A percentile compares a stretch with the other conserved stretches of the same genome.
phyloP scores from a whole-genome alignment of 768 basidiomycete genomes.

The Kwoniella pini region DNA sequence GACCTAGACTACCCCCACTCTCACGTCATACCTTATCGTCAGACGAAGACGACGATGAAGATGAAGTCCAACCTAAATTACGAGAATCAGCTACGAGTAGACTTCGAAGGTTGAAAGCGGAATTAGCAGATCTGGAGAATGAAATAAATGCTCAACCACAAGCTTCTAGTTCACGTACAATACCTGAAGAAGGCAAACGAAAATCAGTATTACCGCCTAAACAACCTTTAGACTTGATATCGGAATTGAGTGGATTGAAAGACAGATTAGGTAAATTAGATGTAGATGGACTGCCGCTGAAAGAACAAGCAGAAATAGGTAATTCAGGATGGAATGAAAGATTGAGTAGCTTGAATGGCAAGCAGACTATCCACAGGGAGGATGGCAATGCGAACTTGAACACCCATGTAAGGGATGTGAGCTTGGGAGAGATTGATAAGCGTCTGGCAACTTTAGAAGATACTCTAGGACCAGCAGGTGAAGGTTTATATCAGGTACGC shows the following conservation, averaged over 20 bases:
- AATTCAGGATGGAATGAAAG: conserved; percentile 9
- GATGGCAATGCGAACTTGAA: background rate
- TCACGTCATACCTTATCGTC: conserved; percentile 28
- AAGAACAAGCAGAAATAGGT: background rate
- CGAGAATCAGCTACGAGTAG: conserved; percentile 54
- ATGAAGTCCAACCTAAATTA: background rate
- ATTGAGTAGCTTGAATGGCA: background rate
- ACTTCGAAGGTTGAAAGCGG: conserved; percentile 65
- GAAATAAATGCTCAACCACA: conserved; percentile 14
- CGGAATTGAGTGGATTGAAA: conserved; percentile 25
- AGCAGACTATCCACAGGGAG: background rate
- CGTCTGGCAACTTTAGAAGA: conserved; percentile 82
- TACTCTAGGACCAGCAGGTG: conserved; percentile 75
- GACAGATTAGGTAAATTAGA: conserved; percentile 32
- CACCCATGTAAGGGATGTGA: conserved; percentile 19
- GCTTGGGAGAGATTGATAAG: conserved; percentile 73
- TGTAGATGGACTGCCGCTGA: conserved; percentile 2
- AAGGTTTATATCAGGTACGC: conserved; percentile 77
- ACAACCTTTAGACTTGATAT: conserved; percentile 30
- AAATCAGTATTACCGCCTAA: conserved; percentile 57
- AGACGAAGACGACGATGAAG: background rate
- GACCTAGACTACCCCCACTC: conserved; percentile 42
- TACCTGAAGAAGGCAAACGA: conserved; percentile 59
- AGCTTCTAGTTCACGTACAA: background rate
- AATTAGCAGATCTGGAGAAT: conserved; percentile 73